Base-by-base conservation (phyloP, 345 rosid genomes). In the Dipteronia sinensis region DNA sequence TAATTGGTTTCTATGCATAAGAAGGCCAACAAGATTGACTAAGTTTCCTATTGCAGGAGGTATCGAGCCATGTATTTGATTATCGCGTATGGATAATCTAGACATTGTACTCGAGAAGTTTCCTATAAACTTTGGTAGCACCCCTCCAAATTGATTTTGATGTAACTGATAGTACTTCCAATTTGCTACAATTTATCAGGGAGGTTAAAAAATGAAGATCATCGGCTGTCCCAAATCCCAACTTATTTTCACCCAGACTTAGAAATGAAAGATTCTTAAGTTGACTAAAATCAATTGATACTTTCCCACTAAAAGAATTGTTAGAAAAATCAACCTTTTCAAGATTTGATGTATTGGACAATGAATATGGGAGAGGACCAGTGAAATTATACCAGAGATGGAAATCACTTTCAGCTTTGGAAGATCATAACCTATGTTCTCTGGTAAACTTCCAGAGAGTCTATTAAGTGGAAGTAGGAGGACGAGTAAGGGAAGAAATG, bases 311-410 rank as follows among this genome's bases (percentile, higher is more conserved):
- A 12, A 76, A 47, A 3, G 51, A 0, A 2, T 81, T 79, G 0
- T 0, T 0, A 0, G 6, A 0, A 1, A 78, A 1, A 7, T 0
- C 0, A 16, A 80, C 40, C 2, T 0, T 0, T 15, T 1, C 0
- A 2, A 86, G 76, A 31, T 84, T 69, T 1, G 83, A 73, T 12
- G 75, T 72, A 64, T 86, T 86, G 59, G 81, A 73, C 25, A 83
- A 7, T 6, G 88, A 80, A 3, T 4, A n/a, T 6, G 82, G 80
- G 22, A 85, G 38, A 3, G 67, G n/a, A 2, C 87, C 85, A 4
- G 23, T 34, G 25, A 83, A 56, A 1, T 68, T 13, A 27, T 81
- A 0, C 0, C 0, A 42, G 0, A 16, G 19, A 79, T 0, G 3
- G 0, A 16, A 16, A 76, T 9, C 13, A 7, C 1, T 55, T 12